Base-by-base conservation (phyloP, 768 basidiomycete genomes). In the Pleurotus tuber-regium region DNA sequence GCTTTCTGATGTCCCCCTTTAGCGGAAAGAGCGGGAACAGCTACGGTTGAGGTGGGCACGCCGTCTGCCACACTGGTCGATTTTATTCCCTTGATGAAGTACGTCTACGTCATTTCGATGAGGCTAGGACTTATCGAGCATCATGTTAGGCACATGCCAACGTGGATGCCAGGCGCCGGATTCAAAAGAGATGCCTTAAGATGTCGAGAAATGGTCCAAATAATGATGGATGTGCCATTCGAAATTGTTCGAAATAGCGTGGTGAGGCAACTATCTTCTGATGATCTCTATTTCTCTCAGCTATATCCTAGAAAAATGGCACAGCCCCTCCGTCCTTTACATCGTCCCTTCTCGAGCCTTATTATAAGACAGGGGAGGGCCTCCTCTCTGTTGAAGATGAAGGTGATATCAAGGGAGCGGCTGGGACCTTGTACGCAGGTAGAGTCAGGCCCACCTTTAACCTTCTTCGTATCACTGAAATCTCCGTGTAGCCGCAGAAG, bases 351-450 rank as follows among this genome's bases (percentile, higher is more conserved):
- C 62, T 79, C 39, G 71, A 76, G 55, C 61, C 67, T 23, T 68
- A 72, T 51, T 64, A 68, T 43, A 65, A 64, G 31, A 60, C 66
- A 31, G 58, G 57, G 30, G 66, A 70, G 50, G 70, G 66, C 14
- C 62, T 57, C 39, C 57, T 73, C 43, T 61, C 64, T 40, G 60
- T 59, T 18, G 75, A 75, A 59, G 76, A 76, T 36, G 78, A 79
- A 55, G 70, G 75, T 51, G 74, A 79, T 61, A 80, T 82, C 59
- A 78, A 76, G 67, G 78, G 77, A 36, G 74, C 76, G n/a, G 78
- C 79, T 43, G 79, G 74, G 25, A 80, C 78, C 5, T 64, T 80
- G 42, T 77, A 72, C 61, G 71, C 71, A 43, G 78, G 78, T 78
- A 60, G 52, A 70, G 50, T 16, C 33, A n/a, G n/a, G n/a, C n/a